Evolutionary conservation across 148 eudicot genomes (phyloP).

Genomic region (Oxyria digyna): DNA sequence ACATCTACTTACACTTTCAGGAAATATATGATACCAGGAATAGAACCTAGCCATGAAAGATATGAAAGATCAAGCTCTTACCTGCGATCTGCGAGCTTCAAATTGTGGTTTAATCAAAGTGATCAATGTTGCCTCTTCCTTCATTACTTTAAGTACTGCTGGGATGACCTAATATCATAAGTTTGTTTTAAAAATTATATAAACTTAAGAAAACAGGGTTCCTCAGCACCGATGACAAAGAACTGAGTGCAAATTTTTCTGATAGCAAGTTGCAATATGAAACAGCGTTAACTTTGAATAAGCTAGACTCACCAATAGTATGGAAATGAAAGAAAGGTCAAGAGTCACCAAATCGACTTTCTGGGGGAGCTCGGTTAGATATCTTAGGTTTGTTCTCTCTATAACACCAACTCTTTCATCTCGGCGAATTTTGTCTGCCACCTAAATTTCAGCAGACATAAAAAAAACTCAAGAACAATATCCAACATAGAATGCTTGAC

Average conservation of each 20-base stretch:
- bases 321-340: constrained; percentile 97
- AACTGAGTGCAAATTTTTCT: neutral
- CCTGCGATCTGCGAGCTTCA: constrained; percentile 93
- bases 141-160: constrained; percentile 83
- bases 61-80: constrained; percentile 11
- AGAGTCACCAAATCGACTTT: constrained; percentile 90
- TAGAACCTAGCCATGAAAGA: neutral
- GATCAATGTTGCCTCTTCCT: constrained; percentile 64
- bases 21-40: neutral
- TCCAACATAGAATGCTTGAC: neutral
- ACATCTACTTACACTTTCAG: neutral
- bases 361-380: constrained; percentile 80
- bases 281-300: neutral
- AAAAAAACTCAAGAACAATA: neutral
- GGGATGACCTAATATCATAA: constrained; percentile 66
- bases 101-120: constrained; percentile 97
- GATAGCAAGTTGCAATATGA: neutral
- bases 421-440: constrained; percentile 84
- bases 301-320: constrained; percentile 56
- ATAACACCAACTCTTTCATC: constrained; percentile 77
- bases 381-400: constrained; percentile 88
- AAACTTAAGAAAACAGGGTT: neutral
- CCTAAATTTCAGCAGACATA: constrained; percentile 24
- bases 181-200: neutral
- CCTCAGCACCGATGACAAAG: neutral